Evolutionary conservation across 148 eudicot species (phyloP).

Genomic region (Simmondsia chinensis): DNA sequence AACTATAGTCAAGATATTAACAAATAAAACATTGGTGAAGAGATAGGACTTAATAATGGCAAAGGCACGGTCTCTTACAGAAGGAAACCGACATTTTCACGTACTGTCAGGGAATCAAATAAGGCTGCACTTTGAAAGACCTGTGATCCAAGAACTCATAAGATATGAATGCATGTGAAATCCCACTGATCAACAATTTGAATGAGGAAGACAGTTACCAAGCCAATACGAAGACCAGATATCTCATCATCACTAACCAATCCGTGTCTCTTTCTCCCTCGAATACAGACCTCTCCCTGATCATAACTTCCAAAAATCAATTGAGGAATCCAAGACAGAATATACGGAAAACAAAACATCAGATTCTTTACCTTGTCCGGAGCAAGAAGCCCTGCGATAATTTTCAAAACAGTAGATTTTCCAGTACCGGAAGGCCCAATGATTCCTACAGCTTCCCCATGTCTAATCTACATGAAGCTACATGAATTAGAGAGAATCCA

Average conservation of each 20-base stretch:
- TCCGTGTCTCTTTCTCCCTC: conserved; percentile 72
- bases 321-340: conserved; percentile 1
- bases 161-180: neutral
- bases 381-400: conserved; percentile 93
- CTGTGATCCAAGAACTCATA: conserved; percentile 27
- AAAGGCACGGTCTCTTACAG: conserved; percentile 70
- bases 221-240: conserved; percentile 89
- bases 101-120: conserved; percentile 85
- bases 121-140: conserved; percentile 96
- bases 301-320: neutral
- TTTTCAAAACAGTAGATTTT: conserved; percentile 82
- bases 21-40: too few relatives aligned
- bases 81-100: conserved; percentile 95
- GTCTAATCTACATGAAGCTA: conserved; percentile 56
- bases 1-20: neutral
- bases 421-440: conserved; percentile 99
- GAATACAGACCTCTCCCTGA: conserved; percentile 82
- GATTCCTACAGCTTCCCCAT: conserved; percentile 95
- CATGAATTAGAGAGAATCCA: conserved; percentile 3
- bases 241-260: conserved; percentile 86
- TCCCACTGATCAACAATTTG: neutral
- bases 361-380: conserved; percentile 67
- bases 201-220: conserved; percentile 34
- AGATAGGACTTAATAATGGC: too few relatives aligned
- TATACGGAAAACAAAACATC: neutral